A percentile compares a stretch with the other conserved stretches of the same genome.
phyloP scores from a whole-genome alignment of 2,329 filamentous ascomycete species.

The Pezicula rhizophila region DNA sequence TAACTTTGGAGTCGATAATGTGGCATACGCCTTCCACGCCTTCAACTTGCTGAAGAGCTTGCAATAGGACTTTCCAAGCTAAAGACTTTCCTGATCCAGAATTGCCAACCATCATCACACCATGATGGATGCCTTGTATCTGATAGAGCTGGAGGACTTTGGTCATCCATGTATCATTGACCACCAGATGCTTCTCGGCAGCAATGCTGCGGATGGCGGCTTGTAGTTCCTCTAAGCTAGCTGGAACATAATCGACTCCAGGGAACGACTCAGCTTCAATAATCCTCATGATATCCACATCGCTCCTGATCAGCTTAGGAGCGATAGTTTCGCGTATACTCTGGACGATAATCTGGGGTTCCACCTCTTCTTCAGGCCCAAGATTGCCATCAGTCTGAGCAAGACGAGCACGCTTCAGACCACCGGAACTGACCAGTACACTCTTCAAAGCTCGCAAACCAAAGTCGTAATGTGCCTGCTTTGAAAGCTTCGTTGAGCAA shows the following conservation, averaged over 20 bases:
- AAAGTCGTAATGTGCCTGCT: conserved; percentile 99
- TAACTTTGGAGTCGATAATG: conserved; percentile 98
- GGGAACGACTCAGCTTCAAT: conserved; percentile 88
- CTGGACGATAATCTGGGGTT: conserved; percentile 97
- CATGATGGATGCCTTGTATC: conserved; percentile 95
- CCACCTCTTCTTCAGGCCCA: conserved; percentile 67
- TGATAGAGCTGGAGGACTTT: conserved; percentile 97
- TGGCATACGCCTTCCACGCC: conserved; percentile 90
- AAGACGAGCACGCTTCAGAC: conserved; percentile 81
- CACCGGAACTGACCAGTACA: conserved; percentile 95
- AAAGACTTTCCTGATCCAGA: conserved; percentile 97
- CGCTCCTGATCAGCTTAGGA: conserved; percentile 87
- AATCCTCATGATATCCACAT: conserved; percentile 79
- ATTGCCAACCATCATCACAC: conserved; percentile 99
- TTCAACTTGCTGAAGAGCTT: conserved; percentile 86
- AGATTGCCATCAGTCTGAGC: conserved; percentile 48
- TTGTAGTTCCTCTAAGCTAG: conserved; percentile 73
- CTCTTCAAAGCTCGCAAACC: conserved; percentile 96
- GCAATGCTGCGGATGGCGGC: conserved; percentile 78
- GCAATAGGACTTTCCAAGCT: conserved; percentile 87
- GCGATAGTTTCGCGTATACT: conserved; percentile 98
- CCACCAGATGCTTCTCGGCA: conserved; percentile 76
- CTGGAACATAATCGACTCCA: conserved; percentile 86
- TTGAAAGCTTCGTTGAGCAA: conserved; percentile 74
- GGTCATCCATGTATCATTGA: conserved; percentile 93